Conservation (phyloP, 495 filamentous ascomycete species). For the Lentithecium fluviatile region DNA sequence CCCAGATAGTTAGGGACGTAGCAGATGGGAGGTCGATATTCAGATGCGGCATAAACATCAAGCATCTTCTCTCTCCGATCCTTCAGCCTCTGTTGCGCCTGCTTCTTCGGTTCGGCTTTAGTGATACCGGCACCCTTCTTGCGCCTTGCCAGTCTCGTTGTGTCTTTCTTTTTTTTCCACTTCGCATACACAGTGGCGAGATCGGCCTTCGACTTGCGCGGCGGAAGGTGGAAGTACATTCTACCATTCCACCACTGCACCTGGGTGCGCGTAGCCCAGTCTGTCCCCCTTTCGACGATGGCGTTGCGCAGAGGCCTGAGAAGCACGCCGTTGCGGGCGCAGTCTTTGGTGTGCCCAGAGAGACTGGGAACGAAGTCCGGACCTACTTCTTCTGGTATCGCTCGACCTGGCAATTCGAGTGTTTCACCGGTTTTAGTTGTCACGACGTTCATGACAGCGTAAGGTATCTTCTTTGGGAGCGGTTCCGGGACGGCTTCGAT, state of each 20-base stretch:
- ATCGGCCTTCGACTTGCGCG: not conserved
- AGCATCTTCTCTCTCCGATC: slow-evolving; percentile 18
- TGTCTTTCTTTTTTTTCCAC: slow-evolving; percentile 6
- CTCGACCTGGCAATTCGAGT: slow-evolving; percentile 20
- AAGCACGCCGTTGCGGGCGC: slow-evolving; percentile 17
- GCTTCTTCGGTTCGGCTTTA: not conserved
- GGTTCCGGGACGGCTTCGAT: not conserved
- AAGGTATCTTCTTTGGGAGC: slow-evolving; percentile 16
- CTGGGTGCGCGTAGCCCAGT: slow-evolving; percentile 17
- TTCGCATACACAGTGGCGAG: slow-evolving; percentile 4
- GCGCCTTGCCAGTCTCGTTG: not conserved
- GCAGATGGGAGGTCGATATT: slow-evolving; percentile 20
- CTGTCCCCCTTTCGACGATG: slow-evolving; percentile 7
- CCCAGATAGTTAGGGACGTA: slow-evolving; percentile 23
- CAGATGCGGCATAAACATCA: slow-evolving; percentile 8
- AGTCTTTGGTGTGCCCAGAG: not conserved
- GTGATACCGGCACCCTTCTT: not conserved
- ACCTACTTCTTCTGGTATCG: not conserved
- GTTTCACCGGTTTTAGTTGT: slow-evolving; percentile 16
- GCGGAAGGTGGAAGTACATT: slow-evolving; percentile 15
- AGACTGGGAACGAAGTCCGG: slow-evolving; percentile 21
- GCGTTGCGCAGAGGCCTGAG: slow-evolving; percentile 16
- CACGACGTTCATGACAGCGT: slow-evolving; percentile 21
- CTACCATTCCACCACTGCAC: slow-evolving; percentile 19
- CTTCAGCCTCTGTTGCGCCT: not conserved